phyloP scores from a whole-genome alignment of 768 basidiomycete species.

The Termitomyces sp. region DNA sequence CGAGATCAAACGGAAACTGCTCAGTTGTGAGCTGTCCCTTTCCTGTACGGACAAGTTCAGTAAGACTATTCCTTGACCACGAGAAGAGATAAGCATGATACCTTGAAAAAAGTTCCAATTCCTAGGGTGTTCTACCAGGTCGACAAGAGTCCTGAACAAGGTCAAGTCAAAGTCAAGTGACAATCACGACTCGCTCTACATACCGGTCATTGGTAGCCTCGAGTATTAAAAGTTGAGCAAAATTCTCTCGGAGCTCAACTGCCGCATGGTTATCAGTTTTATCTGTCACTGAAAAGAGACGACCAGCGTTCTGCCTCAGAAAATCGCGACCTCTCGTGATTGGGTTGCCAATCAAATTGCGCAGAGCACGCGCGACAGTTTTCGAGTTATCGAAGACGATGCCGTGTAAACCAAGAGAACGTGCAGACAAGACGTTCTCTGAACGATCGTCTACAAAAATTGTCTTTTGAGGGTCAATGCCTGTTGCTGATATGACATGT shows the following conservation, averaged over 20 bases:
- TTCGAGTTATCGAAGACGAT: slow-evolving; percentile 41
- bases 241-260: slow-evolving; percentile 42
- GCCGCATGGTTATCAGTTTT: slow-evolving; percentile 22
- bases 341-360: slow-evolving; percentile 44
- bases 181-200: neutral
- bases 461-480: slow-evolving; percentile 37
- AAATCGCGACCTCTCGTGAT: slow-evolving; percentile 34
- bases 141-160: slow-evolving; percentile 35
- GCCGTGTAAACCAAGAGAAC: slow-evolving; percentile 50
- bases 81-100: slow-evolving; percentile 4
- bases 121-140: slow-evolving; percentile 33
- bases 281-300: slow-evolving; percentile 40
- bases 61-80: neutral
- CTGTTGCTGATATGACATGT: slow-evolving; percentile 38
- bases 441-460: slow-evolving; percentile 59
- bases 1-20: slow-evolving; percentile 48
- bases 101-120: slow-evolving; percentile 56
- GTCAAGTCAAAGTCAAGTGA: neutral
- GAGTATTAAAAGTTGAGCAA: slow-evolving; percentile 52
- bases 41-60: slow-evolving; percentile 17
- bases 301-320: slow-evolving; percentile 32
- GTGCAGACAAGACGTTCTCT: slow-evolving; percentile 54
- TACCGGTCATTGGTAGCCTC: slow-evolving; percentile 45
- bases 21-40: slow-evolving; percentile 39
- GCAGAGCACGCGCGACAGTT: slow-evolving; percentile 38